Evolutionary conservation across 73 alveolate species (phyloP).

Genomic region (Tetrahymena elliotti): DNA sequence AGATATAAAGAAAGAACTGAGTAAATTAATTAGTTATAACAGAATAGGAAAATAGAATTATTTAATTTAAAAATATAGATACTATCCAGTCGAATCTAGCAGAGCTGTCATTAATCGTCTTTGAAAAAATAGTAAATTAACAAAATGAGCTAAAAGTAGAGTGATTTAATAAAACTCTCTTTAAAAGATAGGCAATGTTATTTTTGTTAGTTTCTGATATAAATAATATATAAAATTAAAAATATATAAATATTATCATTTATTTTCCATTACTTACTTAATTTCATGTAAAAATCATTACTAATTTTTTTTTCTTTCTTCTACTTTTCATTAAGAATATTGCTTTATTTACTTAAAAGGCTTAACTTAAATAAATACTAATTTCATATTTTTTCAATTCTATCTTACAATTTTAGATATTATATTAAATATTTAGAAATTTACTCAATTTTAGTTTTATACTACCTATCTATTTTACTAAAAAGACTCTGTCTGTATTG

Average conservation of each 20-base stretch:
- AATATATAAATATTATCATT: neutral
- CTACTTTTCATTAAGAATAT: no score
- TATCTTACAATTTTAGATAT: no score
- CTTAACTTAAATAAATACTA: no score
- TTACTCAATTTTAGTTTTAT: no score
- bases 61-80: neutral
- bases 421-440: no score
- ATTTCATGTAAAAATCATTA: no score
- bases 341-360: no score
- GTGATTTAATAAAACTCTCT: neutral
- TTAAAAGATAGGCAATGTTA: neutral
- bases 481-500: no score
- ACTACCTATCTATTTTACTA: no score
- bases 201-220: neutral
- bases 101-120: neutral
- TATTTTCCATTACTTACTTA: neutral
- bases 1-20: constrained; percentile 28
- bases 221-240: no score
- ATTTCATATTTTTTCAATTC: no score
- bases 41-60: neutral
- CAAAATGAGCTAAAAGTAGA: neutral
- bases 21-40: neutral
- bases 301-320: no score
- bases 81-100: neutral
- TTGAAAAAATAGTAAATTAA: neutral